These are phyloP conservation scores for Rhodotorula toruloides DNA, from an alignment of 768 basidiomycete genomes.

Conservation along the genomic window DNA sequence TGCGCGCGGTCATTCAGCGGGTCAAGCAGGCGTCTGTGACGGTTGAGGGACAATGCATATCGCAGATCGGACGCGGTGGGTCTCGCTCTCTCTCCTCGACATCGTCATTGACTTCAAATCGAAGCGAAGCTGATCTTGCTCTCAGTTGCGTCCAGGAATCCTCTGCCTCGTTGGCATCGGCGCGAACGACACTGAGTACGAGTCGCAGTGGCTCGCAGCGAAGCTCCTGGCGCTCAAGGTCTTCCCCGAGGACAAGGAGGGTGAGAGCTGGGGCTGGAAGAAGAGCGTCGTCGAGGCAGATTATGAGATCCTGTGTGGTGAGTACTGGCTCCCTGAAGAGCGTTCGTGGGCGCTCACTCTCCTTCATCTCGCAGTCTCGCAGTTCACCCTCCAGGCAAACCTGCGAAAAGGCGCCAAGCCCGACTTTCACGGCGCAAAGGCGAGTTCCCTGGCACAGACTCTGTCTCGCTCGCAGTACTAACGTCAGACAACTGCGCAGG, in stretches of 20 bases:
- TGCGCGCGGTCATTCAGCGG: slow-evolving; percentile 33
- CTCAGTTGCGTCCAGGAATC: not conserved
- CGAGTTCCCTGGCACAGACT: not conserved
- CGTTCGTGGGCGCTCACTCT: too few relatives aligned
- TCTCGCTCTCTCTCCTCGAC: slow-evolving; percentile 7
- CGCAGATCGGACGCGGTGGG: slow-evolving; percentile 24
- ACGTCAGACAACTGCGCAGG: slow-evolving; percentile 1
- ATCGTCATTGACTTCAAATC: not conserved
- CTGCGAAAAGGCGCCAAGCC: slow-evolving; percentile 79
- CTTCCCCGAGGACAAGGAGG: slow-evolving; percentile 43
- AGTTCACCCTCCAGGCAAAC: slow-evolving; percentile 87
- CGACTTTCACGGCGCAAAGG: slow-evolving; percentile 91
- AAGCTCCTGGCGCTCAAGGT: slow-evolving; percentile 62
- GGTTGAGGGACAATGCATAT: slow-evolving; percentile 16
- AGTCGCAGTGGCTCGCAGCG: slow-evolving; percentile 66
- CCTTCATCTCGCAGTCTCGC: slow-evolving; percentile 57
- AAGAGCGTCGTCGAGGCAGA: slow-evolving; percentile 75
- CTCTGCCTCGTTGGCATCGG: slow-evolving; percentile 32
- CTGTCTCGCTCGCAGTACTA: not conserved
- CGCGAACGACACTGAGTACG: slow-evolving; percentile 71
- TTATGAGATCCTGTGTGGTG: slow-evolving; percentile 80
- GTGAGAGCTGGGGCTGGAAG: slow-evolving; percentile 70
- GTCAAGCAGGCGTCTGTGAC: slow-evolving; percentile 16
- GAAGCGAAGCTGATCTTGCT: not conserved
- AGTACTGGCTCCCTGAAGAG: slow-evolving; percentile 22